Evolutionary conservation across 108 stramenopile species (phyloP).

Genomic region (Cyclotella cryptica): DNA sequence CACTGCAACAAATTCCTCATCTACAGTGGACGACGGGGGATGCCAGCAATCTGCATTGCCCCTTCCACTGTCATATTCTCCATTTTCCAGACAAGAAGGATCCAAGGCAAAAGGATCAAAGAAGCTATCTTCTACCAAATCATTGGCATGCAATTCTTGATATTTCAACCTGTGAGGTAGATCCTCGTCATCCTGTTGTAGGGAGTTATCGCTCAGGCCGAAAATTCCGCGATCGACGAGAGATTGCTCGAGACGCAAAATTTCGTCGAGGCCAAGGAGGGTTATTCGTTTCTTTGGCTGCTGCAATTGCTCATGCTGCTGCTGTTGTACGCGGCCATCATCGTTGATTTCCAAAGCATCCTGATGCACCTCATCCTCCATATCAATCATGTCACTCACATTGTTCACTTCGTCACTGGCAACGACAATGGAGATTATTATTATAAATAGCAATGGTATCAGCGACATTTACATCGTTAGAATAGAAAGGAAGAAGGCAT

Average conservation of each 20-base stretch:
- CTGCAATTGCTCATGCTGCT: too few relatives aligned
- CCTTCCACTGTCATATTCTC: constrained; percentile 21
- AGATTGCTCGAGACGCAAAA: neutral
- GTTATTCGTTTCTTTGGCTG: constrained; percentile 6
- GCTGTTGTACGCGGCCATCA: too few relatives aligned
- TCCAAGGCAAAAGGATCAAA: constrained; percentile 69
- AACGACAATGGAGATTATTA: too few relatives aligned
- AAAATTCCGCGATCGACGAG: neutral
- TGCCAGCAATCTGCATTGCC: constrained; percentile 69
- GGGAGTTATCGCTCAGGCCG: too few relatives aligned
- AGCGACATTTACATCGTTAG: too few relatives aligned
- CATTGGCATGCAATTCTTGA: constrained; percentile 38
- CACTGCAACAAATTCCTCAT: constrained; percentile 57
- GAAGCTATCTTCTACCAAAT: constrained; percentile 69
- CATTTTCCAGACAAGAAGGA: constrained; percentile 57
- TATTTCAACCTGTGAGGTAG: constrained; percentile 36
- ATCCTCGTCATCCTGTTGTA: too few relatives aligned
- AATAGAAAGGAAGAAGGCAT: too few relatives aligned
- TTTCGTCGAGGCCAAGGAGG: neutral
- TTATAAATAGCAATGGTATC: too few relatives aligned
- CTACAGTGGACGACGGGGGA: constrained; percentile 70
- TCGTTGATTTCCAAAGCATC: too few relatives aligned
- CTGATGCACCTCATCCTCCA: too few relatives aligned
- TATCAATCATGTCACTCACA: too few relatives aligned
- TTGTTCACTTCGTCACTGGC: too few relatives aligned